phyloP scores from a whole-genome alignment of 306 rosid species.

The Quercus ilex region DNA sequence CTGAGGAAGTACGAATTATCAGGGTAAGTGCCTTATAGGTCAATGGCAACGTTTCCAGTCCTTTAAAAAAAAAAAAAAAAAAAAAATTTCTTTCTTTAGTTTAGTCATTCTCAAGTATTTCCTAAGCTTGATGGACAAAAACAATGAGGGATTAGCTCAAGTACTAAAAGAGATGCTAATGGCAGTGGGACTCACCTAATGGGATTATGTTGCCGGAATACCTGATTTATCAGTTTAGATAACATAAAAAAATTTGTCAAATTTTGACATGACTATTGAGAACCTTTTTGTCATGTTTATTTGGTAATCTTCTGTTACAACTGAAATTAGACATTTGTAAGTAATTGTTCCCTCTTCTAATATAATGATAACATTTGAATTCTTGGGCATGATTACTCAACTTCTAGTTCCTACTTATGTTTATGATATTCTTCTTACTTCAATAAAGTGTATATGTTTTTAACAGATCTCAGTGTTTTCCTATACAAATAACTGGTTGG shows the following conservation, averaged over 20 bases:
- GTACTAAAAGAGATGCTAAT: too few species aligned
- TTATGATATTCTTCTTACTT: slow-evolving; percentile 1
- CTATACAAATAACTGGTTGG: slow-evolving; percentile 89
- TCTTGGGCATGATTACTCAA: background rate
- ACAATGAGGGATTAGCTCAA: too few species aligned
- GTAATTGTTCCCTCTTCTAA: background rate
- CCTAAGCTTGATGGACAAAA: too few species aligned
- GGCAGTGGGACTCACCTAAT: too few species aligned
- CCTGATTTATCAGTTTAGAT: too few species aligned
- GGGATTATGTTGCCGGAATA: too few species aligned
- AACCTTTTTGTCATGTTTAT: background rate
- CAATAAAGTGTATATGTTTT: slow-evolving; percentile 5
- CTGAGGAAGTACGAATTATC: slow-evolving; percentile 63
- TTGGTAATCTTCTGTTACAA: background rate
- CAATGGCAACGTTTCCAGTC: background rate
- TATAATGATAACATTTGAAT: background rate
- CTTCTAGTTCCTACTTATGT: background rate
- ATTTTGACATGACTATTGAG: background rate
- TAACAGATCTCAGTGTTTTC: slow-evolving; percentile 81
- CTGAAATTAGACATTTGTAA: background rate
- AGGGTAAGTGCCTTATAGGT: slow-evolving; percentile 45
- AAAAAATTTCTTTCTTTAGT: background rate
- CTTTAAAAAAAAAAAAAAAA: too few species aligned
- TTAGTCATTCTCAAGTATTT: background rate
- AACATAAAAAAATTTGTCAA: background rate